phyloP scores from a whole-genome alignment of 345 rosid species.

The Brassica napus region Da-Ae NC_063446.1:7412501-7413000 shows the following conservation, averaged over 20 bases:
- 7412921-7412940: neutral
- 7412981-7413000: neutral
- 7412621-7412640: constrained; percentile 23
- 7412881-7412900: neutral
- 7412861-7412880: neutral
- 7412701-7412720: constrained; percentile 22
- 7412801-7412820: constrained; percentile 10
- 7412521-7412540: neutral
- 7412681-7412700: constrained; percentile 35
- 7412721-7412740: constrained; percentile 32
- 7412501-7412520: neutral
- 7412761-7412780: constrained; percentile 15
- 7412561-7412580: neutral
- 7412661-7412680: constrained; percentile 26
- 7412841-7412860: neutral
- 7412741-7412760: constrained; percentile 29
- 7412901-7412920: neutral
- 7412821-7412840: neutral
- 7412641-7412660: neutral
- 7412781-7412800: constrained; percentile 21
- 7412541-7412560: neutral
- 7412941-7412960: neutral
- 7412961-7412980: neutral
- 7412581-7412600: neutral
- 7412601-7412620: constrained; percentile 35